Base-by-base conservation (phyloP, 108 stramenopile genomes). In the Chaetoceros muelleri region DNA sequence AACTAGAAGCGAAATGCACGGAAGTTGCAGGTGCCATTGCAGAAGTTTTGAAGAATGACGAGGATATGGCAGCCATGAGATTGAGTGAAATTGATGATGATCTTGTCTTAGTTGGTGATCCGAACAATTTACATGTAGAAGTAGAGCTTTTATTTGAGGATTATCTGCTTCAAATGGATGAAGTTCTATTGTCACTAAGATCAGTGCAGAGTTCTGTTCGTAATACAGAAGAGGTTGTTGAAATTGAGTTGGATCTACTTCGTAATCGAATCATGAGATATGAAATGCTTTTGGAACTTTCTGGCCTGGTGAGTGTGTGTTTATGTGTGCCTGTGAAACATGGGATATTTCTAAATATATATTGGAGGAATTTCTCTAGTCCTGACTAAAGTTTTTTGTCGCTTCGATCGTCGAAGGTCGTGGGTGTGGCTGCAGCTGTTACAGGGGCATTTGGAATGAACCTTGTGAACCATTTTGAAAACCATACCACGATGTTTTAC, bases 391-490 rank as follows among this genome's bases (percentile, higher is more conserved):
- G n/a, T n/a, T n/a, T n/a, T n/a, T n/a, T n/a, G n/a, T n/a, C n/a
- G n/a, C n/a, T n/a, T n/a, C n/a, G n/a, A n/a, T n/a, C n/a, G n/a
- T n/a, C n/a, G n/a, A n/a, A n/a, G n/a, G n/a, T 44, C 3, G 49
- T 58, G 19, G 48, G 49, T 26, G 24, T 24, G 7, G 65, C 46
- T 22, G 65, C 55, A 26, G 51, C 59, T n/a, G 58, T 66, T 2
- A 66, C 65, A 30, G 65, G 65, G 10, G 29, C 60, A 7, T 66
- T 66, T 30, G 65, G 65, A n/a, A 66, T 66, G 65, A 66, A 66
- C 29, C 20, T 66, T 2, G 17, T 66, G 8, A 66, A 53, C 25
- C 56, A 46, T n/a, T 19, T 40, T 30, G 65, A 66, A 48, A 49
- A 62, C 3, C 23, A 30, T 34, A 3, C 19, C 3, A 29, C 20